Base-by-base conservation (phyloP, 2,329 filamentous ascomycete genomes). In the Hirsutella thompsonii region DNA sequence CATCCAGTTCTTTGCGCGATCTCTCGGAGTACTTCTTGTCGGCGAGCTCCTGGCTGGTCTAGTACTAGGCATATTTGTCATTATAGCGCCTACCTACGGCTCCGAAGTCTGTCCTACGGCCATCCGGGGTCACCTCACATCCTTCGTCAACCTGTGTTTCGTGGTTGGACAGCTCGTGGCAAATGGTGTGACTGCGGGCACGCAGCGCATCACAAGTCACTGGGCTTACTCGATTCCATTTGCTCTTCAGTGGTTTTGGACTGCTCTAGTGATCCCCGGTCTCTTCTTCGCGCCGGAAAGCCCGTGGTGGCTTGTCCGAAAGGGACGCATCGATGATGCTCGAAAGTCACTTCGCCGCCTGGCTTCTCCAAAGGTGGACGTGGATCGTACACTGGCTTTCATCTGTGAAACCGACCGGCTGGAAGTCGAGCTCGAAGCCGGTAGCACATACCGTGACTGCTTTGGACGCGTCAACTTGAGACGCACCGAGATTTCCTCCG, bases 331-430 rank as follows among this genome's bases (percentile, higher is more conserved):
- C 0, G 47, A 56, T 1, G 49, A 56, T 1, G 56, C 59, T 0
- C 49, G 54, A 37, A 42, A 20, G 3, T 53, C 56, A 1, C 41
- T 61, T 5, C 14, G 45, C 14, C 46, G 57, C 1, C 52, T 63
- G 0, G 53, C 57, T 0, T 66, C 74, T 36, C 62, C 63, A 42
- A 74, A 78, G 45, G 76, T 43, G 36, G 52, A 56, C 43, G 46
- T 8, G 30, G 49, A 61, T 1, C 57, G 59, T 20, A 55, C 61
- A 29, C 58, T 68, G 46, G 53, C 61, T 40, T 88, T 90, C 81
- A 93, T 93, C 75, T 74, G 83, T 5, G 58, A 66, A 36, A 69
- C 66, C 2, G 58, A 64, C 42, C 56, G 64, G 42, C 52, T 68
- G 1, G 69, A 72, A 45, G 57, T 59, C 39, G 53, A 61, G 30